These are phyloP conservation scores for Gossypium lobatum DNA, from an alignment of 441 rosid genomes.

Conservation along the genomic window DNA sequence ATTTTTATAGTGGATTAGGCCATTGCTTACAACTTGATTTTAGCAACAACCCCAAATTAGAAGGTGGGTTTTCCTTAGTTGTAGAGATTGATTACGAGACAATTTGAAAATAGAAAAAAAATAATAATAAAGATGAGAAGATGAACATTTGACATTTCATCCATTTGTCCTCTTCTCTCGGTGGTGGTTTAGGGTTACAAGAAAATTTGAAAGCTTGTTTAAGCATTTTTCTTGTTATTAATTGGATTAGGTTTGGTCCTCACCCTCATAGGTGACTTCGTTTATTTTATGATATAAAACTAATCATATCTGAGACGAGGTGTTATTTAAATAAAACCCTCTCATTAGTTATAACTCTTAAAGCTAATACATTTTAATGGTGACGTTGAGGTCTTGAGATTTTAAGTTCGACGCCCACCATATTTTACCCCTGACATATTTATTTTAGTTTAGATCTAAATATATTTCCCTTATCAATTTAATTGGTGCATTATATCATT, in stretches of 20 bases:
- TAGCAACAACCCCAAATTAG: constrained; percentile 3
- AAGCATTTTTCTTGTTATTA: not conserved
- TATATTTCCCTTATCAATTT: too few species aligned
- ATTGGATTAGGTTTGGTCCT: constrained; percentile 18
- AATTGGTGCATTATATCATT: too few species aligned
- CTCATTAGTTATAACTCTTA: too few species aligned
- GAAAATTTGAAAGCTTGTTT: not conserved
- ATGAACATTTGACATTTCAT: constrained; percentile 8
- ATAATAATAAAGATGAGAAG: not conserved
- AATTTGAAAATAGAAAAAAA: not conserved
- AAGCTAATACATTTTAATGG: too few species aligned
- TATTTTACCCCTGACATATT: too few species aligned
- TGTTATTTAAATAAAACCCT: too few species aligned
- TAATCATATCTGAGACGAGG: too few species aligned
- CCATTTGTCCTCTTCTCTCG: constrained; percentile 6
- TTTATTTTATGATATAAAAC: too few species aligned
- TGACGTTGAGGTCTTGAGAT: too few species aligned
- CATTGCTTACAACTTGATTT: not conserved
- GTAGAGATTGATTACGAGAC: not conserved
- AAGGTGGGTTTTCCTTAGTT: constrained; percentile 18
- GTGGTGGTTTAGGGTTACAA: constrained; percentile 10
- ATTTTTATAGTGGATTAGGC: not conserved
- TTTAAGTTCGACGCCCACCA: too few species aligned
- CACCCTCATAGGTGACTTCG: not conserved
- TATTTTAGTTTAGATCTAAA: too few species aligned